Evolutionary conservation across 192 early-diverging fungal genomes (phyloP).

Genomic region (Rhizophlyctis rosea): DNA sequence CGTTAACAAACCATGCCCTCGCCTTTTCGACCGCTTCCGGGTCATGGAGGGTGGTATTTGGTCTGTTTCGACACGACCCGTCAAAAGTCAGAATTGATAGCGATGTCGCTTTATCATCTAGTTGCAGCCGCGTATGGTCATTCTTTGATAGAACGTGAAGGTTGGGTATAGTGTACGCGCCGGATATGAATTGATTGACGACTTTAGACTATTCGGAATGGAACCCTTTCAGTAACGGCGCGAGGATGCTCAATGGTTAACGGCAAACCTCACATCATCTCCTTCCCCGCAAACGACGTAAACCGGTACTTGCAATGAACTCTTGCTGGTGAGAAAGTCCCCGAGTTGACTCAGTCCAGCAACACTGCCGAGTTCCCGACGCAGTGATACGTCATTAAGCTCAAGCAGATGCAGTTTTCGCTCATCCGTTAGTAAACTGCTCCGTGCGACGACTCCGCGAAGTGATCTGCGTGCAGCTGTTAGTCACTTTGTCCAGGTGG

Average conservation of each 20-base stretch:
- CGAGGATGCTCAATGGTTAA: no score
- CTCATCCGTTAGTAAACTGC: background rate
- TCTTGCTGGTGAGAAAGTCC: background rate
- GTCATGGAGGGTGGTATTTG: no score
- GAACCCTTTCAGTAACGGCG: no score
- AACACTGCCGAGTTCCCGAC: background rate
- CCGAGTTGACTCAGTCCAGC: background rate
- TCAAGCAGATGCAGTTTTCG: background rate
- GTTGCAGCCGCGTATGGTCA: no score
- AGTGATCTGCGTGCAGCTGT: background rate
- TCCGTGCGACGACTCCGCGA: background rate
- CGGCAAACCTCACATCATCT: background rate
- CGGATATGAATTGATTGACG: background rate
- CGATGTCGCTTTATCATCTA: no score
- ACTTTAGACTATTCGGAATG: no score
- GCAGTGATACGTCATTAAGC: background rate
- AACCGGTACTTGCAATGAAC: background rate
- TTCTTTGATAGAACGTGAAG: no score
- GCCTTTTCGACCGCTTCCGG: no score
- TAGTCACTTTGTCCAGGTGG: background rate
- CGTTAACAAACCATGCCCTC: no score
- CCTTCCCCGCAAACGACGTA: background rate
- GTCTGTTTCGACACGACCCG: no score
- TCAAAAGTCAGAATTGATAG: no score
- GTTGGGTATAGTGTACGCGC: background rate